Evolutionary conservation across 352 stramenopile genomes (phyloP).

Genomic region (Phytopythium delawarense): DNA sequence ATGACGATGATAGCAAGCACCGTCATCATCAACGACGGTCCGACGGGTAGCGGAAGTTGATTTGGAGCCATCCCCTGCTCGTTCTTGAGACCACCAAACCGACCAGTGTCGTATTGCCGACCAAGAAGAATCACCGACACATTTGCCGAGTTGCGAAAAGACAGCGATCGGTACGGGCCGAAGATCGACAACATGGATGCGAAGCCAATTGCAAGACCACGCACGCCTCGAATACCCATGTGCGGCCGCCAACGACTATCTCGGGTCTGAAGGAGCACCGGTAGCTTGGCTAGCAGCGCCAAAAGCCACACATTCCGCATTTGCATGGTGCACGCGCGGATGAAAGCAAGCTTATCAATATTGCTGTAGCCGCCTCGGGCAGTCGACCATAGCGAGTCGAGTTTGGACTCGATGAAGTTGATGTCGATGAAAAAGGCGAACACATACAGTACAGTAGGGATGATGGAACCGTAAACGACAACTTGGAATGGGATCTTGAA

Average conservation of each 20-base stretch:
- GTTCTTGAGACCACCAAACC: not conserved
- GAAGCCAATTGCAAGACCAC: constrained; percentile 30
- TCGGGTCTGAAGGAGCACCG: constrained; percentile 16
- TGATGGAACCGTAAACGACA: constrained; percentile 42
- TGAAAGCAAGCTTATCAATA: constrained; percentile 26
- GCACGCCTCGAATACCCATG: constrained; percentile 24
- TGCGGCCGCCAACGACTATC: constrained; percentile 13
- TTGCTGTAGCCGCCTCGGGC: constrained; percentile 12
- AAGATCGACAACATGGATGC: constrained; percentile 31
- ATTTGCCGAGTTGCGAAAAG: constrained; percentile 16
- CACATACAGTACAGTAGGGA: constrained; percentile 36
- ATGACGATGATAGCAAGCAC: not conserved
- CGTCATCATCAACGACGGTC: not conserved
- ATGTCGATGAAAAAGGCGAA: constrained; percentile 34
- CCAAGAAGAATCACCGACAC: not conserved
- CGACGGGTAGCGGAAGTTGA: not conserved
- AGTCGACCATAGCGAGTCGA: constrained; percentile 34
- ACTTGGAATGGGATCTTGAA: constrained; percentile 47
- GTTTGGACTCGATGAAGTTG: constrained; percentile 31
- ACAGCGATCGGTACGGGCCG: constrained; percentile 21
- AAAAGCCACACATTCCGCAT: constrained; percentile 47
- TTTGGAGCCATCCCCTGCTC: not conserved
- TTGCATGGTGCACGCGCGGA: constrained; percentile 26
- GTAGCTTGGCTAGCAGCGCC: constrained; percentile 24
- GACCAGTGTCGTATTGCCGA: not conserved